Evolutionary conservation across 78 protist species (phyloP).

Genomic region (Dictyostelium intermedium): DNA sequence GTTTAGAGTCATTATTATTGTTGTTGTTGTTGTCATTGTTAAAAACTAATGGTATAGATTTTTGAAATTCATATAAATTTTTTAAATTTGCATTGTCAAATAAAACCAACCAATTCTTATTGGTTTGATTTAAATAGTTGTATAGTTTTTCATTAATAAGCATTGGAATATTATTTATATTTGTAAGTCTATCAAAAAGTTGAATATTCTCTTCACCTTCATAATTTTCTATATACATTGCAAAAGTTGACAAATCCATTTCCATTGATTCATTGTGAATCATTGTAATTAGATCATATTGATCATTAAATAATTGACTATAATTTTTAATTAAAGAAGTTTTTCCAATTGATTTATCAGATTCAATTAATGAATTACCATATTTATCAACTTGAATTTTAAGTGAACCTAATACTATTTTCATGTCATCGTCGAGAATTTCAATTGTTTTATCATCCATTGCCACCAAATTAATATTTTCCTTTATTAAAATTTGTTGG

Average conservation of each 20-base stretch:
- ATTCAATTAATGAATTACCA: background rate
- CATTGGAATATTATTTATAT: background rate
- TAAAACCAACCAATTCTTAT: background rate
- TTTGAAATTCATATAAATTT: background rate
- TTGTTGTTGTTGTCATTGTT: too few relatives aligned
- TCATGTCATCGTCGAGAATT: background rate
- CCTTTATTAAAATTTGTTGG: background rate
- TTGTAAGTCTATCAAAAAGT: background rate
- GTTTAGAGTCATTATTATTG: background rate
- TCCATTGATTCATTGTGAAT: background rate
- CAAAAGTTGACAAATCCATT: background rate
- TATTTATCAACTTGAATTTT: background rate
- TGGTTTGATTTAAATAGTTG: background rate
- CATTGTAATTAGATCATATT: background rate
- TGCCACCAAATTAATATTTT: background rate
- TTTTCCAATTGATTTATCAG: background rate
- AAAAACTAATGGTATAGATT: background rate
- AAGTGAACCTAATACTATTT: background rate
- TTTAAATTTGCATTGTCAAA: background rate
- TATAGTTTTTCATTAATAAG: background rate
- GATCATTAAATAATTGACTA: background rate
- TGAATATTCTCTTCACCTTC: background rate
- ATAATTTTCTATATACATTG: background rate
- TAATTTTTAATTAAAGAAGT: background rate
- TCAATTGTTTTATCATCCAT: conserved; percentile 11